Evolutionary conservation across 2,329 filamentous ascomycete genomes (phyloP).

Genomic region (Aspergillus ruber): DNA sequence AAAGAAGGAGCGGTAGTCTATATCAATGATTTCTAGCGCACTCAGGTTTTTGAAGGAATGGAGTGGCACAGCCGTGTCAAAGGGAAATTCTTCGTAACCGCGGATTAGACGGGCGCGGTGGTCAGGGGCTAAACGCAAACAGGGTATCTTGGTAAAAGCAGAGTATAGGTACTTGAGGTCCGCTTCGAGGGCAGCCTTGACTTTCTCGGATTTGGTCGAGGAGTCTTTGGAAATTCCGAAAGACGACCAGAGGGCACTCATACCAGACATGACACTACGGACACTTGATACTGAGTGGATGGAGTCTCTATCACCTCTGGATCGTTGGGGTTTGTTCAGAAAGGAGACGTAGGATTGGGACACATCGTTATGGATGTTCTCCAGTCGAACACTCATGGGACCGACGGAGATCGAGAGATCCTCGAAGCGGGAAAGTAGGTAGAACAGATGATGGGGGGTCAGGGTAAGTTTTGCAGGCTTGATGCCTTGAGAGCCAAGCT

Average conservation of each 20-base stretch:
- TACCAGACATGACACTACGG: conserved; percentile 92
- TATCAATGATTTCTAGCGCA: conserved; percentile 85
- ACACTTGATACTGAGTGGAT: conserved; percentile 95
- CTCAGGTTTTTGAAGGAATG: conserved; percentile 96
- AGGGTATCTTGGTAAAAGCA: conserved; percentile 96
- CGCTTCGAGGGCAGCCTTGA: conserved; percentile 75
- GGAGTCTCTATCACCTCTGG: conserved; percentile 80
- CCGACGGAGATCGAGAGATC: conserved; percentile 85
- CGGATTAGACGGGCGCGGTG: conserved; percentile 83
- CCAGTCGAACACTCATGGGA: conserved; percentile 90
- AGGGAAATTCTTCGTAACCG: conserved; percentile 95
- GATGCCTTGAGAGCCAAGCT: conserved; percentile 73
- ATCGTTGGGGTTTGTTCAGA: conserved; percentile 72
- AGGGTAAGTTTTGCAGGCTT: conserved; percentile 89
- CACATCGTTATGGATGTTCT: conserved; percentile 85
- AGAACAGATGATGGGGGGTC: conserved; percentile 94
- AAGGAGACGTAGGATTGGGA: conserved; percentile 93
- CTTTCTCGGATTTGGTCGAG: conserved; percentile 76
- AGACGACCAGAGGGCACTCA: conserved; percentile 87
- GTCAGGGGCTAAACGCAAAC: conserved; percentile 82
- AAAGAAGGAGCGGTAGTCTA: conserved; percentile 95
- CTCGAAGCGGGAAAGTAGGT: conserved; percentile 89
- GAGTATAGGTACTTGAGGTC: conserved; percentile 97
- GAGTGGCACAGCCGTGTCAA: conserved; percentile 94
- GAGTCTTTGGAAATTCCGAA: conserved; percentile 78